Base-by-base conservation (phyloP, 345 rosid species). In the Citropsis articulata region DNA sequence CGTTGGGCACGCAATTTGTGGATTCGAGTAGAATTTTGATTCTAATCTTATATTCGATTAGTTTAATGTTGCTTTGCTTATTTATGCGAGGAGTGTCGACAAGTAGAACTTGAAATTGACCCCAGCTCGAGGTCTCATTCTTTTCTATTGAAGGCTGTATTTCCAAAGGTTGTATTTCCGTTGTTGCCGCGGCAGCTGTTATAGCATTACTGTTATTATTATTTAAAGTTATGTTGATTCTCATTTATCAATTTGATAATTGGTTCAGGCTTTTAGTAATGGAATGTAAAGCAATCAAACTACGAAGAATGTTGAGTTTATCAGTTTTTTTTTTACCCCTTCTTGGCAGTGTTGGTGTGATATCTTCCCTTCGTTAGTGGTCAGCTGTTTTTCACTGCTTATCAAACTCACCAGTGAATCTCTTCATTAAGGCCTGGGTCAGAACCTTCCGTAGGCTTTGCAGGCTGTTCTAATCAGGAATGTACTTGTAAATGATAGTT, bases 101-200 rank as follows among this genome's bases (percentile, higher is more conserved):
- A 64, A 40, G 71, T 59, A 76, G 48, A 36, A 48, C 68, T 63
- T 27, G 50, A 38, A 19, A 45, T 63, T 55, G 88, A 81, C 83
- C 88, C 83, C 88, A 87, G 81, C 91, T 89, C 86, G 90, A 85
- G 87, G 86, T 89, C 91, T 38, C 80, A 86, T 88, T 88, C 91
- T 88, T 88, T 84, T 75, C 66, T 61, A 45, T 30, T 69, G 13
- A n/a, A 73, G 69, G 66, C 61, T 83, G 83, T 66, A 61, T 67
- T 82, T 56, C 8, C 9, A n/a, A n/a, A n/a, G 69, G 66, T 66
- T 83, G 83, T 66, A 61, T 67, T 82, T 56, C 8, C 9, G 38
- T 60, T 69, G 24, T 35, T 71, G 22, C 64, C 22, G 48, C 40
- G 73, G 21, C 21, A 75, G 72, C 61, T 66, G 55, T 19, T 9